Base-by-base conservation (phyloP, 164 flowering plant species). In the Buxus sempervirens region DNA sequence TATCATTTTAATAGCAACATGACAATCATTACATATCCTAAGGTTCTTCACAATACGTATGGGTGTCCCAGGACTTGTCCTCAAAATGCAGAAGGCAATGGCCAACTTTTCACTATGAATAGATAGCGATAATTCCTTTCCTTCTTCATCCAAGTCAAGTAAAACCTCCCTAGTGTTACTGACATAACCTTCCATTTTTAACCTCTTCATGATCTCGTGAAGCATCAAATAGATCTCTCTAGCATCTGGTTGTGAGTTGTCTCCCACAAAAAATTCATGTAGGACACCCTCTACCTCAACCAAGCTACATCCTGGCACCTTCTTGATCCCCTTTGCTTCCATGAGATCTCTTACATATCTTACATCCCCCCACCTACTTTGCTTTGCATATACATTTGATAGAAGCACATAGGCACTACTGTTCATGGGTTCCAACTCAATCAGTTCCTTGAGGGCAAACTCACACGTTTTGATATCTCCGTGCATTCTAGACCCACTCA, bases 271-370 rank as follows among this genome's bases (percentile, higher is more conserved):
- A 68, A 83, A 81, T 72, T 79, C 84, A 66, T 79, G 80, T 22
- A 80, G 62, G 15, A 77, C 69, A n/a, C 84, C 82, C 12, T 32
- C 76, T 5, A 81, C 36, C 73, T 83, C 84, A 23, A 77, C 72
- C 72, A 60, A 73, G 58, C 86, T 81, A 67, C 83, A 74, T 38
- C 83, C 84, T n/a, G 81, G 80, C 21, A 65, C 72, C 65, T 79
- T 81, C 67, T 72, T 67, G 12, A 77, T 66, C 21, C 73, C 78
- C 32, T 68, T 67, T 25, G 23, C 64, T 53, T 73, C 79, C 84
- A 83, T 81, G 1, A 55, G 64, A 42, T 70, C 42, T 66, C 86
- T 75, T 55, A 81, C 75, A 60, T 60, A n/a, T 54, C 70, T 70
- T 5, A 73, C 84, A 60, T 72, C 79, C n/a, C 61, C 49, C 82